Base-by-base conservation (phyloP, 306 rosid species). In the Dryas octopetala region DNA sequence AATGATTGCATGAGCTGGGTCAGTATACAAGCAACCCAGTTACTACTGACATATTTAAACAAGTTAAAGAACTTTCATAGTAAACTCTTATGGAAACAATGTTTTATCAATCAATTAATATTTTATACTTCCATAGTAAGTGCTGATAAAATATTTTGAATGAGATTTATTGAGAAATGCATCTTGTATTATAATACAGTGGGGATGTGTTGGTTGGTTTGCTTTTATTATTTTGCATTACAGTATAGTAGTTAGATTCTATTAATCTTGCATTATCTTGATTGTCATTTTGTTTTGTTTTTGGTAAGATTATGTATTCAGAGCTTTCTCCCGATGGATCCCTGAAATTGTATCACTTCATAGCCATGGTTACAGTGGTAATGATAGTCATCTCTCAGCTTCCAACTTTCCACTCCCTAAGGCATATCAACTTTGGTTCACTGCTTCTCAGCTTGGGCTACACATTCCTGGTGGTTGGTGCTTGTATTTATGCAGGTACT, bases 361-460 rank as follows among this genome's bases (percentile, higher is more conserved):
- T 95, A 83, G 97, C 98, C 75, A 87, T 91, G 97, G 98, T 89
- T 89, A 91, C 97, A 1, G 76, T 79, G 79, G 88, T 85, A 13
- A 95, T 91, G 98, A 80, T 91, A 73, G 48, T 85, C 45, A 85
- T 95, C 46, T 90, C 98, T 78, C 98, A 95, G 70, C 86, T 95
- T 76, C 98, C 98, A 32, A 78, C 88, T 26, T 95, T 95, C 79
- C 98, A 95, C 52, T 95, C 98, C 66, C 89, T 95, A 52, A 70
- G 98, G 79, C 87, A 95, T 79, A 81, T 95, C 79, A 95, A 95
- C 84, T 73, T 95, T 16, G 85, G 67, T 65, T 89, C 98, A 0
- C 79, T 95, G 73, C 75, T 95, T 81, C 91, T 95, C 77, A 77
- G 93, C 82, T 74, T 95, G 26, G 97, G 88, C 80, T 95, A 95